Conservation (phyloP, 495 filamentous ascomycete genomes). For the Aspergillus cavernicola region DNA sequence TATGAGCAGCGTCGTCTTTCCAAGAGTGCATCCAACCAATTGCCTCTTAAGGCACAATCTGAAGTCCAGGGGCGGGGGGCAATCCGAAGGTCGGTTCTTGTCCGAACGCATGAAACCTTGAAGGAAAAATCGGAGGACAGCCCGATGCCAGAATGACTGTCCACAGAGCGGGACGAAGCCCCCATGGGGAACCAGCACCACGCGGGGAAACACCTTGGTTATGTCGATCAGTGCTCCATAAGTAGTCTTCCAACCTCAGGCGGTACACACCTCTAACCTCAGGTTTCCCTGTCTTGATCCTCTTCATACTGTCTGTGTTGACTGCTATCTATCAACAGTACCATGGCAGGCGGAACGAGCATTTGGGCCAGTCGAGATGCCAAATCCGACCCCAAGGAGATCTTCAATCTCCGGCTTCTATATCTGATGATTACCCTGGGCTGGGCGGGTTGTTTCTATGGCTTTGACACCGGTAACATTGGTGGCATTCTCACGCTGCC, state of each 20-base stretch:
- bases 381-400: constrained; percentile 22
- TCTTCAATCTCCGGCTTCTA: constrained; percentile 27
- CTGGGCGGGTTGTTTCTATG: constrained; percentile 38
- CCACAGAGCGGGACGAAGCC: background rate
- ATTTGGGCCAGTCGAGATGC: constrained; percentile 25
- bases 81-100: background rate
- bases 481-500: constrained; percentile 58
- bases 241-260: background rate
- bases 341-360: constrained; percentile 25
- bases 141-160: background rate
- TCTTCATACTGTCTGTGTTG: too few species aligned
- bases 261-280: background rate
- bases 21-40: background rate
- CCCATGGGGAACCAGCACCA: background rate
- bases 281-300: too few species aligned
- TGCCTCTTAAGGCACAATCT: background rate
- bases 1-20: background rate
- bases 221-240: background rate
- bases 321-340: background rate
- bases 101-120: background rate
- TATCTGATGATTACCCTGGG: constrained; percentile 21
- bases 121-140: background rate
- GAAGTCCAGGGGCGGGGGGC: background rate
- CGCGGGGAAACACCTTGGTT: background rate
- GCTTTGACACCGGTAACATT: constrained; percentile 66